Percentiles rank a stretch among this genome's conserved stretches.
Conservation (phyloP, 495 filamentous ascomycete species). For the Tuber borchii region DNA sequence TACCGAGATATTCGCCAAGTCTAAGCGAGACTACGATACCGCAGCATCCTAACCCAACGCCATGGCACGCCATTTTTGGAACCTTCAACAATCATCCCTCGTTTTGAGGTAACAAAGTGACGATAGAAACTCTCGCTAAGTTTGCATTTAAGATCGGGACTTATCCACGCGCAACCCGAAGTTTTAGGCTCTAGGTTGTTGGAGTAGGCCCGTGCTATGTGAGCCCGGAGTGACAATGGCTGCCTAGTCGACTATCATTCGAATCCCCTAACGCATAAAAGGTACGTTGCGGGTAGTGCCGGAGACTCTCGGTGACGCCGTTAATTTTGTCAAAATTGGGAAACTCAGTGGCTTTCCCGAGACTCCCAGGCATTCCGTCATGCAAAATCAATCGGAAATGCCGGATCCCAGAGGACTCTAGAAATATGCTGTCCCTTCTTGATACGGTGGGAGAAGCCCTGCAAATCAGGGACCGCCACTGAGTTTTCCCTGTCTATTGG, state of each 20-base stretch:
- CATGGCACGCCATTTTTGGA: neutral
- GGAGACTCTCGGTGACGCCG: neutral
- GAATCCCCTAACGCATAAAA: neutral
- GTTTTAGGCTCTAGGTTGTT: neutral
- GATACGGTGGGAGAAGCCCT: neutral
- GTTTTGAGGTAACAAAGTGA: neutral
- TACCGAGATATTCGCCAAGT: conserved; percentile 2
- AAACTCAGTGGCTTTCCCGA: neutral
- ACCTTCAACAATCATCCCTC: neutral
- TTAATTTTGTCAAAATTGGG: neutral
- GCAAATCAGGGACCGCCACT: neutral
- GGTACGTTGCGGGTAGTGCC: neutral
- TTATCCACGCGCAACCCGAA: neutral
- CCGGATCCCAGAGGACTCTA: neutral
- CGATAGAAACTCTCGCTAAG: neutral
- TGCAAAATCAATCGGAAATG: neutral
- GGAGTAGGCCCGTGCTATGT: neutral
- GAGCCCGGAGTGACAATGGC: neutral
- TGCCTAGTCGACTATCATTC: neutral
- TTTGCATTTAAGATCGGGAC: neutral
- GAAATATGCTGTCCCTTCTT: neutral
- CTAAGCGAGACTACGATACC: neutral
- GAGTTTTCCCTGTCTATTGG: neutral
- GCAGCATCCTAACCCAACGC: neutral
- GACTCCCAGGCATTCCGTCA: neutral